Conservation (phyloP, 352 stramenopile genomes). For the Pythium coloratum region DNA sequence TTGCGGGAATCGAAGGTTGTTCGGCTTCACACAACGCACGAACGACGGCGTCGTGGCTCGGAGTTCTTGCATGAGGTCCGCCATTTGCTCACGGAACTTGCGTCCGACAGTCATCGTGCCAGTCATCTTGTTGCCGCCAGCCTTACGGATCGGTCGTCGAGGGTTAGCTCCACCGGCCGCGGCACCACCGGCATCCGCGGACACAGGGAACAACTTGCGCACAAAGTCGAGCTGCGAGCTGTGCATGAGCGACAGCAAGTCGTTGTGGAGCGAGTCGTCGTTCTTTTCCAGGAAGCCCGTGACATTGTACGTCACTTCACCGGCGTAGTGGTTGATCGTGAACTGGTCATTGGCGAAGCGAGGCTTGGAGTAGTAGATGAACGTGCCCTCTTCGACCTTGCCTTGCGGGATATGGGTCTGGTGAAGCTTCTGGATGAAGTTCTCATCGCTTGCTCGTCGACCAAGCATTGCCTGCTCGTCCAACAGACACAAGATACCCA, state of each 20-base stretch:
- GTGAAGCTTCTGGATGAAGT: constrained; percentile 92
- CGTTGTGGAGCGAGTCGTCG: constrained; percentile 94
- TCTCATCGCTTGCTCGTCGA: constrained; percentile 87
- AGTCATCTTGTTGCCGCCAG: constrained; percentile 84
- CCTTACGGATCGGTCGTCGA: constrained; percentile 68
- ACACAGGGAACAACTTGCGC: constrained; percentile 71
- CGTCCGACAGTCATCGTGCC: constrained; percentile 88
- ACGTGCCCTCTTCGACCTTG: constrained; percentile 71
- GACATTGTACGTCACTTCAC: constrained; percentile 95
- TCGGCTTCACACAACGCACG: constrained; percentile 92
- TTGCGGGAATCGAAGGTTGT: constrained; percentile 86
- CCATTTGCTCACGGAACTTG: constrained; percentile 91
- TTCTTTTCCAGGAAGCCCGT: constrained; percentile 98
- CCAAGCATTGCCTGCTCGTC: constrained; percentile 96
- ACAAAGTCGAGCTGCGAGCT: constrained; percentile 81
- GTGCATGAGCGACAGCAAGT: constrained; percentile 88
- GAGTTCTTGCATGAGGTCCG: constrained; percentile 83
- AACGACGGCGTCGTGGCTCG: constrained; percentile 85
- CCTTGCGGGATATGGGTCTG: constrained; percentile 86
- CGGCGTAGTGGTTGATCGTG: constrained; percentile 97
- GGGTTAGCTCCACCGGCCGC: constrained; percentile 36
- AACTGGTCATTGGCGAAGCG: constrained; percentile 92
- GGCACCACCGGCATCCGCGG: constrained; percentile 31
- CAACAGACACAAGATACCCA: constrained; percentile 92
- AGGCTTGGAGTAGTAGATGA: constrained; percentile 84